phyloP scores from a whole-genome alignment of 352 stramenopile species.

The Phytopythium vexans region DNA sequence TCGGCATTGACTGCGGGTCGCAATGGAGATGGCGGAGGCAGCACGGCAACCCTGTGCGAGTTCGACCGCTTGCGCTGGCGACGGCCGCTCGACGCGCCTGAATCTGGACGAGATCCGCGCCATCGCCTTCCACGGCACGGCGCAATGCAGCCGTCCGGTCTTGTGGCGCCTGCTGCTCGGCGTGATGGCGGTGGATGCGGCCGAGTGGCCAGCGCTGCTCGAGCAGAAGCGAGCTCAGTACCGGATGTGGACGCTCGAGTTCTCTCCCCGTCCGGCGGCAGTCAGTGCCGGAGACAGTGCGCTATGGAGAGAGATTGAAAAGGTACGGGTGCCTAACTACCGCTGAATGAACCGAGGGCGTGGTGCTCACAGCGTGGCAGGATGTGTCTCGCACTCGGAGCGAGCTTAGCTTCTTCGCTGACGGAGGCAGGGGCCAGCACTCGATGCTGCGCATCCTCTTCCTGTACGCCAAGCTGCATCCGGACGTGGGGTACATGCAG shows the following conservation, averaged over 20 bases:
- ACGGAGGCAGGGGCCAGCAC: slow-evolving; percentile 46
- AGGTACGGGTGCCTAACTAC: slow-evolving; percentile 19
- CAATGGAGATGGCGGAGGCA: too few species aligned
- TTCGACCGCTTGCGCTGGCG: too few species aligned
- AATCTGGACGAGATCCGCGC: slow-evolving; percentile 18
- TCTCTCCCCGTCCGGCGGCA: slow-evolving; percentile 12
- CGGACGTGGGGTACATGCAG: slow-evolving; percentile 90
- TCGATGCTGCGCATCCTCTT: slow-evolving; percentile 76
- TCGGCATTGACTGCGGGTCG: too few species aligned
- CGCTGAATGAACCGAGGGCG: neutral
- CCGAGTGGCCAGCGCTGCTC: slow-evolving; percentile 18
- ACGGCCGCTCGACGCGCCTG: neutral
- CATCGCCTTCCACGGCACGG: slow-evolving; percentile 11
- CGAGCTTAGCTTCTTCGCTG: slow-evolving; percentile 42
- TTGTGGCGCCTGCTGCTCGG: slow-evolving; percentile 44
- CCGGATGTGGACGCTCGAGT: slow-evolving; percentile 29
- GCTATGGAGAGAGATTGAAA: slow-evolving; percentile 62
- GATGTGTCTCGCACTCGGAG: slow-evolving; percentile 63
- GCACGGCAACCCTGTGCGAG: too few species aligned
- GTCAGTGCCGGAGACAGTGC: slow-evolving; percentile 26
- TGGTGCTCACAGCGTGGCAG: slow-evolving; percentile 13
- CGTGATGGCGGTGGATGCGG: slow-evolving; percentile 14
- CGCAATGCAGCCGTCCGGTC: slow-evolving; percentile 12
- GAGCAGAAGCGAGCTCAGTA: slow-evolving; percentile 21
- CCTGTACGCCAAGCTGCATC: slow-evolving; percentile 73